Evolutionary conservation across 2,329 filamentous ascomycete species (phyloP).

Genomic region (Lasiodiplodia hormozganensis): DNA sequence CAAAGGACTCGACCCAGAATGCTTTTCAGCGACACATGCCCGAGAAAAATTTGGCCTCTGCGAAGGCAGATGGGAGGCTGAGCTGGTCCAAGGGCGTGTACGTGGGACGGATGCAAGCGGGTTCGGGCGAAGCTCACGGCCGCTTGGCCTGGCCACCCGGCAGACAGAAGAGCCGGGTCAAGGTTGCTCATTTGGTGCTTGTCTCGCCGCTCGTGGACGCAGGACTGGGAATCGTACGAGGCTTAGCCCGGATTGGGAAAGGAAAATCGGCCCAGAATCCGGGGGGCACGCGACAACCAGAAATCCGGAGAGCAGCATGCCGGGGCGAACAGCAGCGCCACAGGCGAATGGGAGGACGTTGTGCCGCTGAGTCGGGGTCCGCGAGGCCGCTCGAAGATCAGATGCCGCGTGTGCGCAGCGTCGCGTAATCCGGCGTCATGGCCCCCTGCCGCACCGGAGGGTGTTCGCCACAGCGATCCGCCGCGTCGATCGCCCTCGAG

Average conservation of each 20-base stretch:
- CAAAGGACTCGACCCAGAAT: not conserved
- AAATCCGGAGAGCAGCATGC: conserved; percentile 1
- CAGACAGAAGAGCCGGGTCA: not conserved
- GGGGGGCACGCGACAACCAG: not conserved
- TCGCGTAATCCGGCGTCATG: conserved; percentile 25
- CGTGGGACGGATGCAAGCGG: not conserved
- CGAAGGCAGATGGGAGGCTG: not conserved
- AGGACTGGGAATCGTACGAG: conserved; percentile 4
- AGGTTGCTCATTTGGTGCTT: not conserved
- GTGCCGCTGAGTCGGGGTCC: conserved; percentile 15
- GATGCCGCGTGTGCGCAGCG: conserved; percentile 16
- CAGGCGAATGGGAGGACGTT: not conserved
- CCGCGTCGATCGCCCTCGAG: conserved; percentile 17
- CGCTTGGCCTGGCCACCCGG: not conserved
- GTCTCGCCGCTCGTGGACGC: not conserved
- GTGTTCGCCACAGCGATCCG: conserved; percentile 20
- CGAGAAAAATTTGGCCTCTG: not conserved
- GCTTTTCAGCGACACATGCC: not conserved
- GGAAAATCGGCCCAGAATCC: not conserved
- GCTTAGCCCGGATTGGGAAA: not conserved
- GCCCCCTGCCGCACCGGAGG: conserved; percentile 12
- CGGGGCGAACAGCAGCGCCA: conserved; percentile 19
- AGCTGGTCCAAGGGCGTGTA: not conserved
- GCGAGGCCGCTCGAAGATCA: conserved; percentile 26
- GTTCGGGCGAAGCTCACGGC: not conserved